Conservation (phyloP, 768 basidiomycete species). For the Boletus barrowsii region DNA sequence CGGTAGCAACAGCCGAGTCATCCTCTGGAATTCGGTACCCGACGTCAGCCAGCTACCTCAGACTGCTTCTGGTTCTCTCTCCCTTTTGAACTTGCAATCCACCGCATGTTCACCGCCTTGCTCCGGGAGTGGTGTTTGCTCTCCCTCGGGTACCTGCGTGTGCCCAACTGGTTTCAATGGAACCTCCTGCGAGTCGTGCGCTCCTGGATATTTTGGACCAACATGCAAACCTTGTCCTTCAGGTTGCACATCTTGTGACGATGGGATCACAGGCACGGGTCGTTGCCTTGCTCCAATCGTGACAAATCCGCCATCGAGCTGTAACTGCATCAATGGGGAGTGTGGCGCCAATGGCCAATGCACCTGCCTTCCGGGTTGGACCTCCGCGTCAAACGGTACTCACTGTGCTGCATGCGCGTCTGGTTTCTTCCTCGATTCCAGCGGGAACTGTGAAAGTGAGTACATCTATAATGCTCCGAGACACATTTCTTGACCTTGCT, state of each 20-base stretch:
- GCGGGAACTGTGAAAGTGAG: conserved; percentile 72
- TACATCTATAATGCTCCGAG: not conserved
- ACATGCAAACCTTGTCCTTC: conserved; percentile 67
- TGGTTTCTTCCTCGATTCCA: conserved; percentile 71
- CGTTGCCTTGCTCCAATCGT: conserved; percentile 56
- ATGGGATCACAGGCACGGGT: conserved; percentile 77
- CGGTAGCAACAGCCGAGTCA: conserved; percentile 53
- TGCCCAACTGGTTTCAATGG: conserved; percentile 78
- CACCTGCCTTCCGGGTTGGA: conserved; percentile 76
- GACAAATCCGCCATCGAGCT: conserved; percentile 56
- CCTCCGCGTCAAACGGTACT: conserved; percentile 64
- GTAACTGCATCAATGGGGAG: conserved; percentile 80
- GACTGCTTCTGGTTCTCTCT: conserved; percentile 45
- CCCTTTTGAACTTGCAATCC: conserved; percentile 70
- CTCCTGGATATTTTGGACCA: conserved; percentile 71
- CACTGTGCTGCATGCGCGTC: conserved; percentile 69
- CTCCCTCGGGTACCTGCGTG: conserved; percentile 62
- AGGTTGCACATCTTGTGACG: conserved; percentile 69
- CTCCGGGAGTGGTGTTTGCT: conserved; percentile 69
- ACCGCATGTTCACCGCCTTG: conserved; percentile 74
- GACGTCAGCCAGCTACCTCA: conserved; percentile 69
- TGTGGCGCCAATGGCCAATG: conserved; percentile 71
- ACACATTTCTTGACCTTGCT: not conserved
- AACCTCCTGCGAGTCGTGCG: conserved; percentile 75
- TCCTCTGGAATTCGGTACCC: conserved; percentile 79